Base-by-base conservation (phyloP, 495 filamentous ascomycete genomes). In the Neurospora tetraspora region DNA sequence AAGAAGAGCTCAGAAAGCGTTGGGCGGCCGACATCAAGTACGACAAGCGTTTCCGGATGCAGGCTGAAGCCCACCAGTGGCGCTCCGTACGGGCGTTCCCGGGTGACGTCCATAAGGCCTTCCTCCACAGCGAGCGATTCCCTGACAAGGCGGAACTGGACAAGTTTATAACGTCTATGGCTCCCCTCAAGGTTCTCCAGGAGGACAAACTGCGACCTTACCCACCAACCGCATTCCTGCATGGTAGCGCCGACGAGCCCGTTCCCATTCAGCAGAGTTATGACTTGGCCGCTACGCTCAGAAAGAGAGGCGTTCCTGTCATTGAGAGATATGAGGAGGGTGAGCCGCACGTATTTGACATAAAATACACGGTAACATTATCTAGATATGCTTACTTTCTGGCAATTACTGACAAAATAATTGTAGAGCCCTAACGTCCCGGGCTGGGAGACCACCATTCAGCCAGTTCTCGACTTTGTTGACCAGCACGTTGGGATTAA, bases 201-300 rank as follows among this genome's bases (percentile, higher is more conserved):
- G 27, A 37, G 11, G 38, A 77, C 37, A 69, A 71, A 53, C 27
- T 31, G 69, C 71, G 45, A 8, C 8, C 12, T 8, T 80, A 76
- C n/a, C 78, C 77, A 47, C 78, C 78, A 0, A 80, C 76, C 0
- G 78, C 78, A 2, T 76, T 80, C 38, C 23, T 80, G 36, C 78
- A 80, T 45, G 78, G 78, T 7, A 78, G 70, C 6, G 75, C 65
- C 7, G 78, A 80, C 45, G 70, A 43, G 20, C 61, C 40, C 16
- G 78, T 78, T 0, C 77, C 73, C 20, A 40, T 77, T 39, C 36
- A 75, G 39, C 78, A 78, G 45, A 77, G 75, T 34, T 68, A 73
- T n/a, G 72, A 59, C 4, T 69, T 80, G 71, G 77, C 78, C 0
- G 71, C n/a, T 38, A 36, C 71, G 34, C 42, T 80, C 18, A 76